Percentiles rank a stretch among this genome's conserved stretches.
These are phyloP conservation scores for Fusarium sp. DNA, from an alignment of 2,329 filamentous ascomycete genomes.

Conservation along the genomic window DNA sequence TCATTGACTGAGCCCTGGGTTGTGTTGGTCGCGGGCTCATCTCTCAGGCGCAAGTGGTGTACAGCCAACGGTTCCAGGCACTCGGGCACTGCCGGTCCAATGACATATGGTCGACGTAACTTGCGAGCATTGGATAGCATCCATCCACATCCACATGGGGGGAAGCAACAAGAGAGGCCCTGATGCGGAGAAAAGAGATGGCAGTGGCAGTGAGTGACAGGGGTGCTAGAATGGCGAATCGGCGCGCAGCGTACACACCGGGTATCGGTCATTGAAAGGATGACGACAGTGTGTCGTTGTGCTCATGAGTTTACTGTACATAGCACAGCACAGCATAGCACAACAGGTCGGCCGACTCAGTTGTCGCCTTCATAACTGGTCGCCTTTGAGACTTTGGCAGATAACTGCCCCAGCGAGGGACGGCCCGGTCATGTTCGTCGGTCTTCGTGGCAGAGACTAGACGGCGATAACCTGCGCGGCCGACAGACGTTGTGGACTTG, in stretches of 20 bases:
- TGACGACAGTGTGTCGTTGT: background rate
- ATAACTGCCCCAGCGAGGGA: constrained; percentile 30
- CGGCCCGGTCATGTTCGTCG: constrained; percentile 21
- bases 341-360: background rate
- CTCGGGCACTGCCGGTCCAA: constrained; percentile 7
- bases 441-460: background rate
- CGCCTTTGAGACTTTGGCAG: constrained; percentile 23
- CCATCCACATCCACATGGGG: background rate
- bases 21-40: constrained; percentile 29
- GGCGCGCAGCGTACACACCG: background rate
- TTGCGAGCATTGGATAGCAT: background rate
- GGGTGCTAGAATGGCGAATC: background rate
- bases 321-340: background rate
- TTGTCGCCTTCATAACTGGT: background rate
- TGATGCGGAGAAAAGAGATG: background rate
- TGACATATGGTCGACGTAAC: background rate
- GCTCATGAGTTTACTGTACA: background rate
- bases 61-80: constrained; percentile 18
- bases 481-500: background rate
- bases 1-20: background rate
- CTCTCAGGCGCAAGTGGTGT: constrained; percentile 17
- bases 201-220: background rate
- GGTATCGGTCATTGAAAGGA: background rate
- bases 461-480: background rate
- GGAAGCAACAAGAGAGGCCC: background rate